phyloP scores from a whole-genome alignment of 257 asterid genomes.

The Paraleonurus japonicus region DNA sequence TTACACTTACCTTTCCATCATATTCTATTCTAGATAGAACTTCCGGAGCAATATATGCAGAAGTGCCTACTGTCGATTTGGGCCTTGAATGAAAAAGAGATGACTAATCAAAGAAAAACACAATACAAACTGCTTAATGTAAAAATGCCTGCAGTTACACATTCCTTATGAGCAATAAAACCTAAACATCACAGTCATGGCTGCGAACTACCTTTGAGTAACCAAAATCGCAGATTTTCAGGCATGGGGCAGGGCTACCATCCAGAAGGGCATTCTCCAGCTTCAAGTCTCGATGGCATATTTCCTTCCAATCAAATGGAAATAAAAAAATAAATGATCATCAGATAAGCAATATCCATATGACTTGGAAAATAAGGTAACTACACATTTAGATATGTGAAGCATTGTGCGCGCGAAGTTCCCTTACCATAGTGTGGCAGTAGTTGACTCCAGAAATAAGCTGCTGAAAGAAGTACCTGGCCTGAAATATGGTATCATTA shows the following conservation, averaged over 20 bases:
- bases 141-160: neutral
- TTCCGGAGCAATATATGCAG: slow-evolving; percentile 93
- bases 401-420: neutral
- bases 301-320: slow-evolving; percentile 49
- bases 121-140: neutral
- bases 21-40: slow-evolving; percentile 76
- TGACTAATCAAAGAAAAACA: slow-evolving; percentile 47
- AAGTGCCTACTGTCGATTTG: slow-evolving; percentile 92
- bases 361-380: neutral
- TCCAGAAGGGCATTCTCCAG: slow-evolving; percentile 86
- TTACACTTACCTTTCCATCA: slow-evolving; percentile 93
- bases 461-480: slow-evolving; percentile 89
- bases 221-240: too few relatives aligned
- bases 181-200: neutral
- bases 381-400: neutral
- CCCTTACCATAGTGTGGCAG: slow-evolving; percentile 76
- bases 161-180: neutral
- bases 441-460: slow-evolving; percentile 96
- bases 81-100: slow-evolving; percentile 90
- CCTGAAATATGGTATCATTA: slow-evolving; percentile 37
- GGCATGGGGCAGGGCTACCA: slow-evolving; percentile 91
- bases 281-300: slow-evolving; percentile 90
- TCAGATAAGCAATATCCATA: neutral
- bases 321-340: too few relatives aligned
- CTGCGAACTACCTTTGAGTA: slow-evolving; percentile 67